Base-by-base conservation (phyloP, 192 early-diverging fungal species). In the Paraglomus brasilianum region DNA sequence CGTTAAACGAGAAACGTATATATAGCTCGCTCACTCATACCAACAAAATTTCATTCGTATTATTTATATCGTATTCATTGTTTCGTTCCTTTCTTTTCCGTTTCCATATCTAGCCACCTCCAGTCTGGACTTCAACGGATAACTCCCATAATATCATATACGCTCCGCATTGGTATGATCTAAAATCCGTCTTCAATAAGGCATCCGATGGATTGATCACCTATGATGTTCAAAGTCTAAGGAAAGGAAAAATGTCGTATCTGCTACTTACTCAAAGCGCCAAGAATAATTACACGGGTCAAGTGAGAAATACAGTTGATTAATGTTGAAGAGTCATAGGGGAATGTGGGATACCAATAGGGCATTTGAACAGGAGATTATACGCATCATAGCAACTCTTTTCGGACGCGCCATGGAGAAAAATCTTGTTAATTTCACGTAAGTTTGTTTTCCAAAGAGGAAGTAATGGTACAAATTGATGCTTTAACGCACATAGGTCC, bases 81-180 rank as follows among this genome's bases (percentile, higher is more conserved):
- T 56, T 56, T 56, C 11, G 21, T 24, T 17, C 1, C 6, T 56
- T 10, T 24, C 10, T 56, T 17, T 21, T 45, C 3, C 0, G 48
- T 66, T 51, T 24, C 10, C 30, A n/a, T 47, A 53, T 50, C 38
- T 61, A 81, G 75, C 71, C 71, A 42, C 66, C 82, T 30, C 84
- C 84, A 56, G 65, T 80, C 11, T 82, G 77, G 66, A 73, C 49
- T 21, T 58, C 78, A 22, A 71, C 52, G 15, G 79, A 82, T 45
- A 81, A 85, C 43, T 70, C 87, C 41, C 66, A 81, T 5, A 82
- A 88, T 44, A 72, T 90, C 24, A 82, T 92, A 3, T 94, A 87
- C 70, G 83, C 92, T 1, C 93, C 93, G 13, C 93, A 94, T 77
- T 94, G 92, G 91, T 94, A 94, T 70, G 93, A 94, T 69, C 70